Base-by-base conservation (phyloP, 306 rosid genomes). In the Begonia peltatifolia region DNA sequence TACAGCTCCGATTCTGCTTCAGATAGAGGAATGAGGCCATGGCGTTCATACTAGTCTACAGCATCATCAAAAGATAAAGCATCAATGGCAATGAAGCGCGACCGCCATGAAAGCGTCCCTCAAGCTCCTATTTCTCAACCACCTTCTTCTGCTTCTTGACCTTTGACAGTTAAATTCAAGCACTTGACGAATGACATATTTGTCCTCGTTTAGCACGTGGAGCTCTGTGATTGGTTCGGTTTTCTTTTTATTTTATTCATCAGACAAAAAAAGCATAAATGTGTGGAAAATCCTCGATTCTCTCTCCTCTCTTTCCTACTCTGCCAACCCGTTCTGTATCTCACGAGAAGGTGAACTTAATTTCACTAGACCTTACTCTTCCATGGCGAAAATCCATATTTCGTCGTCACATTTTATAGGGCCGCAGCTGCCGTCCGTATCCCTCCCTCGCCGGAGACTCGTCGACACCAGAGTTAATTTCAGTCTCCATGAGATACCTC, bases 361-460 rank as follows among this genome's bases (percentile, higher is more conserved):
- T 23, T 17, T 16, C 61, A 4, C 18, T 7, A 59, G 23, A 17
- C 46, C 50, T 16, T 8, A 50, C 14, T 65, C 78, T 75, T 78
- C 83, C 76, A 90, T 90, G 99, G 95, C 99, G 69, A 83, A 74
- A 60, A 74, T 72, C 42, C 75, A 85, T 4, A 71, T 90, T 62
- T 85, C 92, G 12, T 79, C 88, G 18, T 76, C 90, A 11, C 70
- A 85, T 8, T 86, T 86, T 75, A 20, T 17, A 71, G 42, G 94
- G 94, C 46, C 18, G 18, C 18, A 17, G 18, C 18, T 17, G 18
- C 18, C 18, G 18, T 17, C 18, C 18, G 62, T 80, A 61, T 68
- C 74, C 18, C 67, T 78, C 50, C 73, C 71, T 18, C 74, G 41
- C 63, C 70, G 87, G 16, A 67, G 73, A 62, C 72, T 81, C 23